A percentile compares a stretch with the other conserved stretches of the same genome.
Evolutionary conservation across 129 eudicot genomes (phyloP).

Genomic region (Sambucus nigra): DNA sequence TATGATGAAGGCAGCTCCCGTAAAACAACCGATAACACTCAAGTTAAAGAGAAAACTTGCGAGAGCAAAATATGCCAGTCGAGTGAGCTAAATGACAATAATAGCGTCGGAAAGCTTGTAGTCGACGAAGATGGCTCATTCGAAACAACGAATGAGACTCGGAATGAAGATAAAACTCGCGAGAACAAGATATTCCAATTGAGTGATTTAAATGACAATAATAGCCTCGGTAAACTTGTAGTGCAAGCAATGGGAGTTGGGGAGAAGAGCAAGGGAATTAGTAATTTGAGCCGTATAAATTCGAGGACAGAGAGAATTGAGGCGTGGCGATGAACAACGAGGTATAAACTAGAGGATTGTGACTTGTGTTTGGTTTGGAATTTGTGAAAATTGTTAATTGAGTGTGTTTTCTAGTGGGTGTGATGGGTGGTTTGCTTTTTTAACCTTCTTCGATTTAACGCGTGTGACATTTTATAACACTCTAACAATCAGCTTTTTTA

Average conservation of each 20-base stretch:
- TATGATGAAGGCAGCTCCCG: constrained; percentile 30
- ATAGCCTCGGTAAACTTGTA: constrained; percentile 2
- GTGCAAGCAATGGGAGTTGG: constrained; percentile 20
- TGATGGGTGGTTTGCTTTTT: too few relatives aligned
- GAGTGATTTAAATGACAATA: constrained; percentile 11
- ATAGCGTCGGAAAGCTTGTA: not conserved
- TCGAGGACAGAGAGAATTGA: constrained; percentile 47
- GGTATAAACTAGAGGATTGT: too few relatives aligned
- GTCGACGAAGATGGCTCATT: too few relatives aligned
- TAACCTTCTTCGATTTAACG: too few relatives aligned
- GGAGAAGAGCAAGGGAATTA: constrained; percentile 25
- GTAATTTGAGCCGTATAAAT: constrained; percentile 46
- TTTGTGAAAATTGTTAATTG: too few relatives aligned
- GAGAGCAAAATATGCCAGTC: not conserved
- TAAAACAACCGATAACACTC: constrained; percentile 3
- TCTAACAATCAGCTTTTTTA: too few relatives aligned
- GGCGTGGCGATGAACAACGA: constrained; percentile 52
- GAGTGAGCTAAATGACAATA: not conserved
- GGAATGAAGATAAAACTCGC: not conserved
- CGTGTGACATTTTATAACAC: too few relatives aligned
- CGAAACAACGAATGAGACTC: too few relatives aligned
- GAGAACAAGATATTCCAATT: constrained; percentile 20
- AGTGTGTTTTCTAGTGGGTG: too few relatives aligned
- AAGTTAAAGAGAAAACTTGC: not conserved
- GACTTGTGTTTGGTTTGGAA: too few relatives aligned